Evolutionary conservation across 1,139 yeast species (phyloP).

Genomic region (Yamadazyma dendronema): DNA sequence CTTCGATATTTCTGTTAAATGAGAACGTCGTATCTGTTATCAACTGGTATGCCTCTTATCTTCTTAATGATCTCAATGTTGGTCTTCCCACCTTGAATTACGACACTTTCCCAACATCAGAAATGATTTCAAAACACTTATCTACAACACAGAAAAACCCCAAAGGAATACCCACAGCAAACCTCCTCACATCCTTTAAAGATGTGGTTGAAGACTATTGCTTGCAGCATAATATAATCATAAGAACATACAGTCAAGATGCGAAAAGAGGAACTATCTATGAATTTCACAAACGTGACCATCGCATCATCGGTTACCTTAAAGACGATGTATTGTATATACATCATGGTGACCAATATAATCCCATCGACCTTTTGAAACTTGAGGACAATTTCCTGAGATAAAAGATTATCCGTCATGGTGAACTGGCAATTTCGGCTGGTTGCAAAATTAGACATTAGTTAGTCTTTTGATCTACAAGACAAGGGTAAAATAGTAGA

Average conservation of each 20-base stretch:
- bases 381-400: no score
- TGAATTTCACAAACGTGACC: conserved; percentile 2
- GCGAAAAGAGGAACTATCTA: conserved; percentile 3
- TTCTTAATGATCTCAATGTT: neutral
- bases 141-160: neutral
- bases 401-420: no score
- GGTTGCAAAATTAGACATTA: no score
- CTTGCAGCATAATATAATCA: conserved; percentile 22
- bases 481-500: no score
- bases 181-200: conserved; percentile 32
- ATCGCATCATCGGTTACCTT: conserved; percentile 20
- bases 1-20: neutral
- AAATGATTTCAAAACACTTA: conserved; percentile 1
- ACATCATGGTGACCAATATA: conserved; percentile 13
- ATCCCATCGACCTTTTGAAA: neutral
- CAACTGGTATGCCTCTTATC: conserved; percentile 6
- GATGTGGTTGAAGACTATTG: conserved; percentile 39
- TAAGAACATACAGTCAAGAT: conserved; percentile 16
- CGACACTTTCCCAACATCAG: neutral
- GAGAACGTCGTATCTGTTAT: conserved; percentile 1
- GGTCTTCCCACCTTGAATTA: neutral
- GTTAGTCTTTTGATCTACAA: no score
- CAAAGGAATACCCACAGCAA: conserved; percentile 32
- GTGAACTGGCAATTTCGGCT: no score
- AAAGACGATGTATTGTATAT: conserved; percentile 31